A percentile compares a stretch with the other conserved stretches of the same genome.
phyloP scores from a whole-genome alignment of 164 flowering plant species.

The Nymphaea thermarum region DNA sequence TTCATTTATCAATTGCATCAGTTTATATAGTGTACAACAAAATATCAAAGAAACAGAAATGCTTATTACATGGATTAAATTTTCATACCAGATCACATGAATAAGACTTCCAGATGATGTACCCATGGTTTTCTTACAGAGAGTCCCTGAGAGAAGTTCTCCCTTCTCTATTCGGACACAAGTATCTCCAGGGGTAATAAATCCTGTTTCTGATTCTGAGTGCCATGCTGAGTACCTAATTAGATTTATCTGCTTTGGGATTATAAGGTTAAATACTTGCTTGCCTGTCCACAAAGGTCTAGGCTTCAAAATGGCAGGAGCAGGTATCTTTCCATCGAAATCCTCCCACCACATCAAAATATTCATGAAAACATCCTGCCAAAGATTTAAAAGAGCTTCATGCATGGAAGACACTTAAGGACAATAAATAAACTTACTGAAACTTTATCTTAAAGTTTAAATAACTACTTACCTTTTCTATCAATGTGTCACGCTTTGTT shows the following conservation, averaged over 20 bases:
- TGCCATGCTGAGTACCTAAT: constrained; percentile 87
- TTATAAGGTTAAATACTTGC: constrained; percentile 93
- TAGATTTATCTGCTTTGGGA: constrained; percentile 96
- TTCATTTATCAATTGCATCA: no score
- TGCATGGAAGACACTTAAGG: background rate
- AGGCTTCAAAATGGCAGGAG: constrained; percentile 91
- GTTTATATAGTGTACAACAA: background rate
- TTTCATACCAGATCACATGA: constrained; percentile 86
- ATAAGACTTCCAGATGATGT: constrained; percentile 96
- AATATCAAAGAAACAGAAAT: background rate
- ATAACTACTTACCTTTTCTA: constrained; percentile 56
- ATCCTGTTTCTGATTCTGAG: constrained; percentile 62
- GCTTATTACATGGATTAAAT: no score
- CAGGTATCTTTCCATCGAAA: constrained; percentile 96
- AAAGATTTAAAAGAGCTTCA: background rate
- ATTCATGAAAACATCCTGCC: constrained; percentile 97
- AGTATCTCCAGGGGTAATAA: constrained; percentile 90
- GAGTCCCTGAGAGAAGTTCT: constrained; percentile 84
- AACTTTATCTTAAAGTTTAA: no score
- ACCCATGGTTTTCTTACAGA: constrained; percentile 94
- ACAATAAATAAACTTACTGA: background rate
- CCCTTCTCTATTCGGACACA: constrained; percentile 86
- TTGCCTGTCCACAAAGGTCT: constrained; percentile 98
- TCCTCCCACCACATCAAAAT: constrained; percentile 99
- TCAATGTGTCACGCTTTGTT: constrained; percentile 93